Evolutionary conservation across 2,329 filamentous ascomycete species (phyloP).

Genomic region (Hysterium pulicare): DNA sequence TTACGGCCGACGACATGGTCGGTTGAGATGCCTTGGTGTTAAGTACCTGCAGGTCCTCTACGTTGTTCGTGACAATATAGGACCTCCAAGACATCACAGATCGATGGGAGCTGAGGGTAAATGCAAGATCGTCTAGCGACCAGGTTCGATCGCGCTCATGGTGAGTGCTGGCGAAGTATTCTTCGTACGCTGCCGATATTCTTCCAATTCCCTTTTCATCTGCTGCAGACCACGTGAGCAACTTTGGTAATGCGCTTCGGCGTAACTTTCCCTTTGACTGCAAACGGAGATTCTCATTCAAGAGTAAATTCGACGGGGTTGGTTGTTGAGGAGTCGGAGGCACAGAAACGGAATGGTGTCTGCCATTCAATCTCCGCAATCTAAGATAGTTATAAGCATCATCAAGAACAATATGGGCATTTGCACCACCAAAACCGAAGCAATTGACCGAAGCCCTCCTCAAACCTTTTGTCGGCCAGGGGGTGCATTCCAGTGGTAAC

Average conservation of each 20-base stretch:
- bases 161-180: background rate
- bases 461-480: constrained; percentile 12
- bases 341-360: background rate
- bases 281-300: background rate
- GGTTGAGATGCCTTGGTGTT: background rate
- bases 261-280: background rate
- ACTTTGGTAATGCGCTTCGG: background rate
- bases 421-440: constrained; percentile 23
- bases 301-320: background rate
- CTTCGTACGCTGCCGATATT: background rate
- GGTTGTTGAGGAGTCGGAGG: background rate
- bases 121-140: background rate
- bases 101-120: background rate
- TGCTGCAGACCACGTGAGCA: background rate
- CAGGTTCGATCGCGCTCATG: background rate
- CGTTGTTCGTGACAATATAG: background rate
- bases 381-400: constrained; percentile 1
- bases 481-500: constrained; percentile 3
- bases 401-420: constrained; percentile 20
- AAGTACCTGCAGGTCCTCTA: background rate
- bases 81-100: background rate
- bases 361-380: background rate
- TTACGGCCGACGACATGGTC: constrained; percentile 1
- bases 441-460: constrained; percentile 17
- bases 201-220: constrained; percentile 1